phyloP scores from a whole-genome alignment of 495 filamentous ascomycete genomes.

The Podospora sp. region DNA sequence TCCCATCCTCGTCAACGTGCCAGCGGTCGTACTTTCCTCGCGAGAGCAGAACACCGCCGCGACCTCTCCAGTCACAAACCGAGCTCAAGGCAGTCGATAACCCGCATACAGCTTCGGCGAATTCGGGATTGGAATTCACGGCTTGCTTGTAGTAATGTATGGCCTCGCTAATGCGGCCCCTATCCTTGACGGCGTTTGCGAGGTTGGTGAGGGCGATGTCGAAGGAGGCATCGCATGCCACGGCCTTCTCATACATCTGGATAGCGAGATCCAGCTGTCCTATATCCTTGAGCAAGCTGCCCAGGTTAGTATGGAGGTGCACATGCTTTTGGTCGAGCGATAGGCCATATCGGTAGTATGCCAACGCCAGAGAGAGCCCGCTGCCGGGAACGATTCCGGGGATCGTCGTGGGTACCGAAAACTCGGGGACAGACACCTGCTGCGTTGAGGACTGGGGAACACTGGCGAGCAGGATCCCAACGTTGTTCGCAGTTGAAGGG shows the following conservation, averaged over 20 bases:
- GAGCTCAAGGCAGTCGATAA: conserved; percentile 95
- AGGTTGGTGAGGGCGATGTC: conserved; percentile 97
- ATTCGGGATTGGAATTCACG: conserved; percentile 88
- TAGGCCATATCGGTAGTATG: conserved; percentile 93
- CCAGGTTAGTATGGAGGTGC: conserved; percentile 97
- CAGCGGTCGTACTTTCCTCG: conserved; percentile 80
- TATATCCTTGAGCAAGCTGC: conserved; percentile 94
- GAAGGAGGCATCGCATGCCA: conserved; percentile 86
- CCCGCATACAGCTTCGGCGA: conserved; percentile 96
- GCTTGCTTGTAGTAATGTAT: conserved; percentile 91
- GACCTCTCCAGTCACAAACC: conserved; percentile 91
- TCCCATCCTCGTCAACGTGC: conserved; percentile 88
- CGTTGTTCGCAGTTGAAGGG: conserved; percentile 97
- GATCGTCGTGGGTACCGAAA: conserved; percentile 53
- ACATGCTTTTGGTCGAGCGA: conserved; percentile 87
- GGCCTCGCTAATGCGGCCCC: conserved; percentile 87
- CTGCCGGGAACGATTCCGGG: conserved; percentile 84
- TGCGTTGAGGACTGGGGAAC: conserved; percentile 75
- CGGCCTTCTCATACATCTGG: conserved; percentile 95
- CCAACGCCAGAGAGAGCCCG: conserved; percentile 83
- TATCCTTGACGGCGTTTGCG: conserved; percentile 97
- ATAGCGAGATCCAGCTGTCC: conserved; percentile 90
- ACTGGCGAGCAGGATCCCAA: conserved; percentile 92
- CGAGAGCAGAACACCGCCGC: conserved; percentile 78
- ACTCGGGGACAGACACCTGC: conserved; percentile 28